Percentiles rank a stretch among this genome's conserved stretches.
phyloP scores from a whole-genome alignment of 2,329 filamentous ascomycete genomes.

The Ceratocystis cacaofunesta region DNA sequence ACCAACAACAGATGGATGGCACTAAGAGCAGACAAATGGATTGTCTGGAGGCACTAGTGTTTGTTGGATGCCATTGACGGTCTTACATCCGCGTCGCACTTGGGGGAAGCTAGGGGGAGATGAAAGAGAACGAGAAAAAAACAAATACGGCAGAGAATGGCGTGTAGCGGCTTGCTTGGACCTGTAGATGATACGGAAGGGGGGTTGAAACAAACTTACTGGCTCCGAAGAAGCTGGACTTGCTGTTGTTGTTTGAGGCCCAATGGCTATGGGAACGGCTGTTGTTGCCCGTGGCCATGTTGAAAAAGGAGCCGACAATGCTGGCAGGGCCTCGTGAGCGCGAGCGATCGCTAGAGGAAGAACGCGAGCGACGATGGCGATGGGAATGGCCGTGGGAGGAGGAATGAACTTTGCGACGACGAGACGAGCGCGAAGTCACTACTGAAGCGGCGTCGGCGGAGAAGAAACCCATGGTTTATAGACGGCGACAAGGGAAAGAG shows the following conservation, averaged over 20 bases:
- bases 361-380: constrained; percentile 5
- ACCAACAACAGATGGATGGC: neutral
- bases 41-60: neutral
- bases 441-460: constrained; percentile 16
- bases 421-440: constrained; percentile 12
- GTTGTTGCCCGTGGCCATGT: constrained; percentile 30
- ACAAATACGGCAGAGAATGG: neutral
- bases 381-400: neutral
- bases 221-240: constrained; percentile 2
- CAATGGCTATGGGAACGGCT: constrained; percentile 33
- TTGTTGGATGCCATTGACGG: neutral
- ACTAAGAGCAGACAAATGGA: neutral
- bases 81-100: neutral
- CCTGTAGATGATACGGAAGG: neutral
- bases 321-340: constrained; percentile 12
- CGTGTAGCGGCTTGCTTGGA: neutral
- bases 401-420: constrained; percentile 4
- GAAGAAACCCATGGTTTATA: constrained; percentile 17
- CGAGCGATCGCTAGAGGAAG: constrained; percentile 4
- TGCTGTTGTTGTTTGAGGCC: constrained; percentile 26
- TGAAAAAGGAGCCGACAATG: constrained; percentile 25
- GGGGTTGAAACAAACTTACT: constrained; percentile 4
- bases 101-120: neutral
- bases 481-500: neutral
- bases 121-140: neutral